Conservation (phyloP, 495 filamentous ascomycete species). For the Venustampulla echinocandica region DNA sequence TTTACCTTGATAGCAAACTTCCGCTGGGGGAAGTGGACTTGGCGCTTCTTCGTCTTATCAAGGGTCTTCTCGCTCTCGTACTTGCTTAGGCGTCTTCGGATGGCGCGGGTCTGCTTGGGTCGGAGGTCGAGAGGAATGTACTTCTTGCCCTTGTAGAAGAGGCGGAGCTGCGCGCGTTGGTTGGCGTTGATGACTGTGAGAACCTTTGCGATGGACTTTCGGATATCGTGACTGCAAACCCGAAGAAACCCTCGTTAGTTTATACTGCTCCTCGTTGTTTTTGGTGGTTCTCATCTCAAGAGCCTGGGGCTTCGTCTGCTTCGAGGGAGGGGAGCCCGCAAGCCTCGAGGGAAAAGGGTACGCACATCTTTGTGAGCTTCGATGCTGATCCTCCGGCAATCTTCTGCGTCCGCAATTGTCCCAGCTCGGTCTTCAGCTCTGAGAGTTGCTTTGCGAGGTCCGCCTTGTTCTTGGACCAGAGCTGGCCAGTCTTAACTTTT, state of each 20-base stretch:
- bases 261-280: too few species aligned
- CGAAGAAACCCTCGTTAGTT: conserved; percentile 1
- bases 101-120: conserved; percentile 91
- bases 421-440: conserved; percentile 90
- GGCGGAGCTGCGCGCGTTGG: conserved; percentile 91
- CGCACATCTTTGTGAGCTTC: conserved; percentile 96
- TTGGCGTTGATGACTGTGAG: conserved; percentile 99
- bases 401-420: conserved; percentile 92
- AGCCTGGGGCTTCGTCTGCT: background rate
- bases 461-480: conserved; percentile 99
- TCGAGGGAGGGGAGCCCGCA: background rate
- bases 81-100: conserved; percentile 84
- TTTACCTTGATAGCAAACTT: conserved; percentile 92
- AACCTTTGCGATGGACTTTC: conserved; percentile 97
- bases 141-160: conserved; percentile 99
- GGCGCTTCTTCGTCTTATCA: conserved; percentile 89
- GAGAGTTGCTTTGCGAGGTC: conserved; percentile 88
- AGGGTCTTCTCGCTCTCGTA: conserved; percentile 73
- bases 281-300: background rate
- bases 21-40: conserved; percentile 92
- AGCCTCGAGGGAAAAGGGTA: conserved; percentile 26
- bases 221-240: conserved; percentile 94
- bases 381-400: conserved; percentile 83
- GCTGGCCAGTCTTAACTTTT: conserved; percentile 89
- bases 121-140: conserved; percentile 95